These are phyloP conservation scores for Citrus sp. DNA, from an alignment of 345 rosid genomes.

Conservation along the genomic window DNA sequence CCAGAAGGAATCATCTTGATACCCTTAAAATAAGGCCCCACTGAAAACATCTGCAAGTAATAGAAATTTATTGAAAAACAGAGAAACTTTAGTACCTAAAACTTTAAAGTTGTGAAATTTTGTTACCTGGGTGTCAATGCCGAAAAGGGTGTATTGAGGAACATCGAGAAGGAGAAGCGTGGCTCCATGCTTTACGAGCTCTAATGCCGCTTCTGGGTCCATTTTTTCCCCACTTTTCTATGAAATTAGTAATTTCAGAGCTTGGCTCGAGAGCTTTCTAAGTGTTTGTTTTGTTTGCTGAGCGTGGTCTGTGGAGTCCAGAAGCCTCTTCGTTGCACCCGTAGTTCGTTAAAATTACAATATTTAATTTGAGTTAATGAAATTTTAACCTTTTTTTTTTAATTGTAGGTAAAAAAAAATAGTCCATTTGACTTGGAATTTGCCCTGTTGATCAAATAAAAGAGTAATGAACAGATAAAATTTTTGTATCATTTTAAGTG, in stretches of 20 bases:
- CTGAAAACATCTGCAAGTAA: constrained; percentile 53
- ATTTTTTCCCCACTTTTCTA: constrained; percentile 11
- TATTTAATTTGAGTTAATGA: too few relatives aligned
- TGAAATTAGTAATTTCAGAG: background rate
- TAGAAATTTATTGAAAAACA: background rate
- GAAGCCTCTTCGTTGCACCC: background rate
- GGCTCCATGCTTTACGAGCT: constrained; percentile 71
- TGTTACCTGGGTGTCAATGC: constrained; percentile 78
- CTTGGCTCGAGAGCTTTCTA: background rate
- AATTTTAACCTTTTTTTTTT: too few relatives aligned
- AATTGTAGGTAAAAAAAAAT: too few relatives aligned
- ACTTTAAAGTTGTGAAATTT: background rate
- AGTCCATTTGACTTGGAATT: too few relatives aligned
- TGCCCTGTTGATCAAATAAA: too few relatives aligned
- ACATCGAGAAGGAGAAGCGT: constrained; percentile 86
- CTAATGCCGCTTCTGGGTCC: constrained; percentile 77
- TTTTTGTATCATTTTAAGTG: too few relatives aligned
- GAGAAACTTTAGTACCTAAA: background rate
- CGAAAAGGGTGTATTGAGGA: constrained; percentile 73
- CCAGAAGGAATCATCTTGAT: constrained; percentile 98
- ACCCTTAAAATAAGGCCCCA: constrained; percentile 79
- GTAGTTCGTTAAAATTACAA: too few relatives aligned
- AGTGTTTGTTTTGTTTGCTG: background rate
- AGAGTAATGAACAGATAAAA: too few relatives aligned
- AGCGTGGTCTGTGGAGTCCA: background rate